Base-by-base conservation (phyloP, 192 early-diverging fungal species). In the Dispira parvispora region DNA sequence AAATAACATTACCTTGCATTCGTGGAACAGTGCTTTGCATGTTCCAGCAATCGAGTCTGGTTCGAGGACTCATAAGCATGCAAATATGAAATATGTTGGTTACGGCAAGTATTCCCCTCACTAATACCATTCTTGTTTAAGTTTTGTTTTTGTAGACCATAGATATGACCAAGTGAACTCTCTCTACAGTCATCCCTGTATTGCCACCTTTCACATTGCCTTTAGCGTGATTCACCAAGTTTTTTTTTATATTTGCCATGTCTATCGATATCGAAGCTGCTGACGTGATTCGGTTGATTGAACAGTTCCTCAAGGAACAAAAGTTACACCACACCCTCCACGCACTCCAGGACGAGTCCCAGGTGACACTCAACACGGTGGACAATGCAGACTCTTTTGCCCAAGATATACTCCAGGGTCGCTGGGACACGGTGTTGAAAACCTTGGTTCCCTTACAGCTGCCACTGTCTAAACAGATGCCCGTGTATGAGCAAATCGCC, bases 221-320 rank as follows among this genome's bases (percentile, higher is more conserved):
- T 38, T 38, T 38, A 38, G 32, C 3, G 32, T 38, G 32, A 38
- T 38, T 6, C 32, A 1, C 32, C 32, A 38, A 38, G 6, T 6
- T 6, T 38, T 38, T 38, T 38, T 38, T 4, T 38, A 38, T 38
- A 38, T 38, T 38, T 6, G 32, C 44, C 58, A 68, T 64, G 62
- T 71, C 68, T 32, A 28, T 82, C 67, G 78, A 82, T 65, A 82
- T 82, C 63, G 80, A 82, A 67, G 74, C 77, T 26, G 68, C 70
- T 63, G 81, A 83, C 65, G 84, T 91, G 11, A 83, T 95, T 65
- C 84, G 90, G 23, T 80, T 98, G n/a, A 84, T 95, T 49, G 76
- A 87, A 65, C 94, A 95, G 68, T 98, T 98, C 64, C 73, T 94
- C 45, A 88, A 88, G 62, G 94, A 95, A 66, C 87, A 92, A 64